These are phyloP conservation scores for Pythium angustatum DNA, from an alignment of 352 stramenopile genomes.

Conservation along the genomic window DNA sequence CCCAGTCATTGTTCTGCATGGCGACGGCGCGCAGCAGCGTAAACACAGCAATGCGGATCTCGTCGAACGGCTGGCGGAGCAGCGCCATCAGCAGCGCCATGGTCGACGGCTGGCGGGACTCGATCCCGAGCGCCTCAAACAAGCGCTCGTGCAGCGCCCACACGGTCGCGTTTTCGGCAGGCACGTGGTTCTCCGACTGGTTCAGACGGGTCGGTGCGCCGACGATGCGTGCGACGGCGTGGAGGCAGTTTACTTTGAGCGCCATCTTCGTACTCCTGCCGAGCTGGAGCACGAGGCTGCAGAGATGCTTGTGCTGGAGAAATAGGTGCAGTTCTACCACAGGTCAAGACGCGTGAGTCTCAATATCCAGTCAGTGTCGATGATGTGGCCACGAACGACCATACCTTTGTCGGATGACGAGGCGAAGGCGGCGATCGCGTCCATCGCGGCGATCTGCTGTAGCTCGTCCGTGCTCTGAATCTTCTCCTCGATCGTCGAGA, in stretches of 20 bases:
- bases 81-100: slow-evolving; percentile 72
- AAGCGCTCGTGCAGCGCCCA: slow-evolving; percentile 70
- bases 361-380: neutral
- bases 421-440: slow-evolving; percentile 76
- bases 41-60: slow-evolving; percentile 76
- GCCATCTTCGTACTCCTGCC: slow-evolving; percentile 65
- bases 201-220: slow-evolving; percentile 46
- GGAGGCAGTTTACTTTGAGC: slow-evolving; percentile 76
- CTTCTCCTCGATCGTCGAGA: slow-evolving; percentile 72
- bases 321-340: slow-evolving; percentile 58
- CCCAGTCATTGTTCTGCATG: slow-evolving; percentile 79
- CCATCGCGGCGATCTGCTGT: slow-evolving; percentile 84
- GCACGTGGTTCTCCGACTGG: slow-evolving; percentile 35
- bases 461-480: slow-evolving; percentile 61
- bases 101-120: slow-evolving; percentile 52
- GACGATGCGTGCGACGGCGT: slow-evolving; percentile 64
- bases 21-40: slow-evolving; percentile 76
- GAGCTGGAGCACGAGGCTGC: slow-evolving; percentile 56
- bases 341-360: neutral
- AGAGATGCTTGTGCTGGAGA: slow-evolving; percentile 69
- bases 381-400: neutral
- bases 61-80: slow-evolving; percentile 84
- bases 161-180: slow-evolving; percentile 56
- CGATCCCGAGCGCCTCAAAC: slow-evolving; percentile 61
- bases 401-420: slow-evolving; percentile 81